Conservation (phyloP, 495 filamentous ascomycete genomes). For the Hyphodiscus hymeniophilus region DNA sequence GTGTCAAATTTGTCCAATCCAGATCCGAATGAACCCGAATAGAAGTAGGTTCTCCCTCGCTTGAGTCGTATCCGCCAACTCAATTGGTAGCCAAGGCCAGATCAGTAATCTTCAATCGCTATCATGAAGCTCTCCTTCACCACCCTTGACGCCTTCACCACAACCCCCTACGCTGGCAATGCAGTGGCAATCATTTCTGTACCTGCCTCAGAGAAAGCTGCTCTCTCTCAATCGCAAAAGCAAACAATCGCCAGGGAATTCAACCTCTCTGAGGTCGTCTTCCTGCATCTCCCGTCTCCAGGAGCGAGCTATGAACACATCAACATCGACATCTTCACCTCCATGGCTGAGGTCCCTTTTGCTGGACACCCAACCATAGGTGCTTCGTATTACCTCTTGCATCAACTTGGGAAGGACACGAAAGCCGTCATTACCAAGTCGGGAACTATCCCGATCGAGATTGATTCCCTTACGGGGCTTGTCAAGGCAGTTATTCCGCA, state of each 20-base stretch:
- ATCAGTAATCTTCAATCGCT: not conserved
- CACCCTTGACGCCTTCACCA: conserved; percentile 65
- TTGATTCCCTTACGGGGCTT: conserved; percentile 25
- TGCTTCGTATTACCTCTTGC: conserved; percentile 45
- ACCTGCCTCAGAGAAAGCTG: conserved; percentile 22
- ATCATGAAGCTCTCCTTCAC: conserved; percentile 38
- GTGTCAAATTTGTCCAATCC: no score
- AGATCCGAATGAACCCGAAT: no score
- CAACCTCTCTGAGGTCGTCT: conserved; percentile 80
- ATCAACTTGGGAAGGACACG: conserved; percentile 11
- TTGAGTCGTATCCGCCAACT: no score
- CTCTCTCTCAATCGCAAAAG: conserved; percentile 41
- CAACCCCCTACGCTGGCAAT: conserved; percentile 49
- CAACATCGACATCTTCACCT: conserved; percentile 65
- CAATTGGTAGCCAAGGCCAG: no score
- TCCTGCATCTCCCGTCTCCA: conserved; percentile 47
- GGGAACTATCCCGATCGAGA: conserved; percentile 45
- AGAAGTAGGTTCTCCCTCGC: no score
- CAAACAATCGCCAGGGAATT: conserved; percentile 67
- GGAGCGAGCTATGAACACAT: conserved; percentile 19
- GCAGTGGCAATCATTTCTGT: conserved; percentile 57
- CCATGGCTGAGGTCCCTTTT: conserved; percentile 55
- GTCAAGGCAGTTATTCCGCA: conserved; percentile 56
- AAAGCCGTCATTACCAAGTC: conserved; percentile 49
- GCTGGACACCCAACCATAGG: conserved; percentile 77